These are phyloP conservation scores for Simplicillium sp. DNA, from an alignment of 2,329 filamentous ascomycete genomes.

Conservation along the genomic window DNA sequence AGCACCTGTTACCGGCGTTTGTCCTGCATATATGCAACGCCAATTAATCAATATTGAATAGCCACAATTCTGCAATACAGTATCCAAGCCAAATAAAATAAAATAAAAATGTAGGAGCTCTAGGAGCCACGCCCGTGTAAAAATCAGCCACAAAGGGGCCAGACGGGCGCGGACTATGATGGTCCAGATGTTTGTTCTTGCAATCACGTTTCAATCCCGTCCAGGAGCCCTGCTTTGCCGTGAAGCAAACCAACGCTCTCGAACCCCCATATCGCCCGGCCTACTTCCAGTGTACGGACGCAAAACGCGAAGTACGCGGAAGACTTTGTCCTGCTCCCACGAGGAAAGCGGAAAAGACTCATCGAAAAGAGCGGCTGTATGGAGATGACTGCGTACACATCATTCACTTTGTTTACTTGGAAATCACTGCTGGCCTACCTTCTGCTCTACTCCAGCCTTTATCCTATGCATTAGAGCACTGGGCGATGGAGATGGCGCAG, in stretches of 20 bases:
- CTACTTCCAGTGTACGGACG: slow-evolving; percentile 21
- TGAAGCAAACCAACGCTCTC: slow-evolving; percentile 5
- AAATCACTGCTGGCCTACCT: not conserved
- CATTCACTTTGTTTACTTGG: not conserved
- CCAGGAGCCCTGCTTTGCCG: slow-evolving; percentile 2
- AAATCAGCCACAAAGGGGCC: slow-evolving; percentile 4
- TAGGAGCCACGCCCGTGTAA: slow-evolving; percentile 42
- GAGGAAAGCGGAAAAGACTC: slow-evolving; percentile 4
- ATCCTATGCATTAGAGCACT: too few species aligned
- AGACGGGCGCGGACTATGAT: slow-evolving; percentile 45
- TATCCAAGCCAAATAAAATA: too few species aligned
- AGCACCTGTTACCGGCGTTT: too few species aligned
- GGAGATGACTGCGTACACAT: slow-evolving; percentile 4
- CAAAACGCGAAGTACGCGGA: slow-evolving; percentile 26
- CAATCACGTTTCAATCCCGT: slow-evolving; percentile 19
- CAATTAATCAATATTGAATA: too few species aligned
- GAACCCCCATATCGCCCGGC: slow-evolving; percentile 17
- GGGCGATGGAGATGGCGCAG: too few species aligned
- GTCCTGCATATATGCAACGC: too few species aligned
- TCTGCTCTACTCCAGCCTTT: too few species aligned
- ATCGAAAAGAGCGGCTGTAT: slow-evolving; percentile 6
- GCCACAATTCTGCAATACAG: too few species aligned
- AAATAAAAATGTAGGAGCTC: slow-evolving; percentile 35
- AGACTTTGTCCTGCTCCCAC: slow-evolving; percentile 16
- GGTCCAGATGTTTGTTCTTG: slow-evolving; percentile 34